Conservation (phyloP, 176 grass and related monocot species). For the Oryza glumipatula region DNA sequence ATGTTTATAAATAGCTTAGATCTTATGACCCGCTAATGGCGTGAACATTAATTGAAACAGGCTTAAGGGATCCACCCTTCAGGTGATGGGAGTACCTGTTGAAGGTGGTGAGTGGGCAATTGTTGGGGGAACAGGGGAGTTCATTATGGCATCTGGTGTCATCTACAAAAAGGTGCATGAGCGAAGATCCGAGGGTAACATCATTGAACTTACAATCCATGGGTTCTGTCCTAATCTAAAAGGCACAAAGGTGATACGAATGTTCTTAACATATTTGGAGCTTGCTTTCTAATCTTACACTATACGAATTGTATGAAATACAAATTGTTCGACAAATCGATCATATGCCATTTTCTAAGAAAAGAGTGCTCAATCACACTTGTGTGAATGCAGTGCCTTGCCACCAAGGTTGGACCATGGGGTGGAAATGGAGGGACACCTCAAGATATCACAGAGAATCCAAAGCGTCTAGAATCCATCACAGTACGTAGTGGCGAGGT, state of each 20-base stretch:
- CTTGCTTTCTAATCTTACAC: background rate
- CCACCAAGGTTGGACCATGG: conserved; percentile 19
- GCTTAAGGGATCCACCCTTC: conserved; percentile 22
- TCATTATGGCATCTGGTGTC: conserved; percentile 20
- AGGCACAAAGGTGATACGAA: background rate
- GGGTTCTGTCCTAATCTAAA: background rate
- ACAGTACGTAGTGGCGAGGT: background rate
- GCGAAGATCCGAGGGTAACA: background rate
- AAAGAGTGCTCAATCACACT: background rate
- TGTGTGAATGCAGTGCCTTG: background rate
- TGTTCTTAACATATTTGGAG: background rate
- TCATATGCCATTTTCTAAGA: background rate
- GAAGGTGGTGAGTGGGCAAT: conserved; percentile 28
- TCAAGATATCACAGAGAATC: background rate
- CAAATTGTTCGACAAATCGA: background rate
- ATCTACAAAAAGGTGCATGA: conserved; percentile 6
- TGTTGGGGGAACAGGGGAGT: conserved; percentile 5
- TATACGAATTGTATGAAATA: too few relatives aligned
- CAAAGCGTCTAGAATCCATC: background rate
- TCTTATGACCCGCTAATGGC: background rate
- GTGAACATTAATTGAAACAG: background rate
- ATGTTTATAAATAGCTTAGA: background rate
- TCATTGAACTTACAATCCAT: background rate
- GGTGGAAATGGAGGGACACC: background rate
- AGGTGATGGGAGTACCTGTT: conserved; percentile 3